Evolutionary conservation across 208 protist species (phyloP).

Genomic region (Leishmania turanica): DNA sequence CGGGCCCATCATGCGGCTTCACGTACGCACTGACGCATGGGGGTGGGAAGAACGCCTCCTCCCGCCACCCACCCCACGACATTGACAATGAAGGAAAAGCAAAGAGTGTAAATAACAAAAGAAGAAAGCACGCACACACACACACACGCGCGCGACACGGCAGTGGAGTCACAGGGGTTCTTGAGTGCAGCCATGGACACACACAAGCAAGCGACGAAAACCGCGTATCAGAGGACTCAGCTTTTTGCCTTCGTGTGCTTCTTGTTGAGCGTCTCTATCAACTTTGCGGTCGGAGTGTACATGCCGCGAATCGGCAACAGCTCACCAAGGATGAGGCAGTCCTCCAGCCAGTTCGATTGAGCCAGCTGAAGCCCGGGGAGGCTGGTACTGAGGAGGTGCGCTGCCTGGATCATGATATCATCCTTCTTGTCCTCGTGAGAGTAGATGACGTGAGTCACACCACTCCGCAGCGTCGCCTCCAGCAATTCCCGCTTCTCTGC

Average conservation of each 20-base stretch:
- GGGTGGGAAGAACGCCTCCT: background rate
- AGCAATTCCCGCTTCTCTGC: constrained; percentile 36
- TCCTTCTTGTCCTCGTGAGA: constrained; percentile 79
- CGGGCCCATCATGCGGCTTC: background rate
- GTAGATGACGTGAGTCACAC: constrained; percentile 85
- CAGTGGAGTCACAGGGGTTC: background rate
- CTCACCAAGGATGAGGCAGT: constrained; percentile 86
- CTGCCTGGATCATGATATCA: constrained; percentile 69
- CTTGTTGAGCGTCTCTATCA: constrained; percentile 83
- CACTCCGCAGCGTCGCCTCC: constrained; percentile 39
- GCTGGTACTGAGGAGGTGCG: constrained; percentile 38
- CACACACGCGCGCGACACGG: background rate
- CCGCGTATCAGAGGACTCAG: constrained; percentile 4
- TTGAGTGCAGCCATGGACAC: background rate
- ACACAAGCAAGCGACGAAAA: background rate
- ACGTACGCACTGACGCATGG: background rate
- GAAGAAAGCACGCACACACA: background rate
- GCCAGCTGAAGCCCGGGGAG: constrained; percentile 71
- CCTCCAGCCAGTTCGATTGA: constrained; percentile 79
- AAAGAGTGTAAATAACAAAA: constrained; percentile 1
- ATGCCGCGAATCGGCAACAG: constrained; percentile 64
- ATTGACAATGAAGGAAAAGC: background rate
- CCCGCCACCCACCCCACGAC: background rate
- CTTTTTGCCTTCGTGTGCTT: constrained; percentile 49
- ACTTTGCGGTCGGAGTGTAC: constrained; percentile 80